These are phyloP conservation scores for Xylaria flabelliformis DNA, from an alignment of 495 filamentous ascomycete species.

Conservation along the genomic window DNA sequence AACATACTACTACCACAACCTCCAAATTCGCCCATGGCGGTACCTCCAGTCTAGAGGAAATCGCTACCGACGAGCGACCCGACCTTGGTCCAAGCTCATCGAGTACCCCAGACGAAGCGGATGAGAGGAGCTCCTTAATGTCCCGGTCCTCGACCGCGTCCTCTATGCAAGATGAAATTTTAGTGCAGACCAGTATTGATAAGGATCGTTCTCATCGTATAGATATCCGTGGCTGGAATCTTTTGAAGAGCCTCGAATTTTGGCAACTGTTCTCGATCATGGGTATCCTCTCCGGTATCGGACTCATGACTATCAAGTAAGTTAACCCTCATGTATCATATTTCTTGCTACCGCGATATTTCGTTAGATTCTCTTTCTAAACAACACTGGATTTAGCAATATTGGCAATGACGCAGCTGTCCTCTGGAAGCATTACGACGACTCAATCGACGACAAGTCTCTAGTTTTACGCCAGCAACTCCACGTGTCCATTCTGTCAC, in stretches of 20 bases:
- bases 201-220: conserved; percentile 66
- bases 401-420: conserved; percentile 88
- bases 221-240: conserved; percentile 87
- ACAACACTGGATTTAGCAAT: conserved; percentile 63
- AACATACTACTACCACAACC: conserved; percentile 34
- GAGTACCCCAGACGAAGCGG: conserved; percentile 48
- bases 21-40: conserved; percentile 24
- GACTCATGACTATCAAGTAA: conserved; percentile 98
- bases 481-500: conserved; percentile 91
- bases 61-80: conserved; percentile 12
- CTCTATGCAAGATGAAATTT: conserved; percentile 53
- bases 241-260: conserved; percentile 81
- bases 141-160: conserved; percentile 53
- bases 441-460: conserved; percentile 72
- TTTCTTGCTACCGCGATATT: not conserved
- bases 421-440: conserved; percentile 84
- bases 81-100: conserved; percentile 36
- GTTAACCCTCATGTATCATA: conserved; percentile 34
- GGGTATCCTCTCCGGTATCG: conserved; percentile 88
- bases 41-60: conserved; percentile 29
- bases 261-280: conserved; percentile 88
- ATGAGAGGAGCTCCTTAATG: conserved; percentile 87
- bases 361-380: conserved; percentile 44
- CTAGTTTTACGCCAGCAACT: conserved; percentile 84
- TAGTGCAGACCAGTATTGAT: conserved; percentile 62